phyloP scores from a whole-genome alignment of 225 moss, liverwort and hornwort species.

The Physcomitrellopsis africana region DNA sequence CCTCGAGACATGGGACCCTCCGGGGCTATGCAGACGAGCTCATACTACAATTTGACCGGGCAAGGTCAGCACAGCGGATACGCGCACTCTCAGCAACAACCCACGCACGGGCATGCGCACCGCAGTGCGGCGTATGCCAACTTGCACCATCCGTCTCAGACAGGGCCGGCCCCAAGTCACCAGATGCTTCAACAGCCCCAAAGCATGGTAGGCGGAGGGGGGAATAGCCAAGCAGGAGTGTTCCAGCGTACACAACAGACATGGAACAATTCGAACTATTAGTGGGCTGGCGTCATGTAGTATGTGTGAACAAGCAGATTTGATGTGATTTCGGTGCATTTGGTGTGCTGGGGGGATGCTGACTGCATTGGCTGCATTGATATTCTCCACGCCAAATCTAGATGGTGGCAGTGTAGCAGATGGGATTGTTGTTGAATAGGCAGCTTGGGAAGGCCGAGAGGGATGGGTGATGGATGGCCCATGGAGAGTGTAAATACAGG shows the following conservation, averaged over 20 bases:
- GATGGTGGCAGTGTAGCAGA: slow-evolving; percentile 33
- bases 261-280: slow-evolving; percentile 83
- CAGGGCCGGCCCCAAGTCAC: slow-evolving; percentile 72
- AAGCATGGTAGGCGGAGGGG: slow-evolving; percentile 68
- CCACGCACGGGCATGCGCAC: slow-evolving; percentile 71
- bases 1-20: slow-evolving; percentile 86
- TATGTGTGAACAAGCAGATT: background rate
- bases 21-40: slow-evolving; percentile 82
- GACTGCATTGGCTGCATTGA: slow-evolving; percentile 33
- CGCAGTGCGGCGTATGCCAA: slow-evolving; percentile 71
- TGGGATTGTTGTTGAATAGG: slow-evolving; percentile 61
- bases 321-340: background rate
- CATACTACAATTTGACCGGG: slow-evolving; percentile 83
- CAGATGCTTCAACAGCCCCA: slow-evolving; percentile 96
- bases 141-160: slow-evolving; percentile 87
- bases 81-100: slow-evolving; percentile 70
- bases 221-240: slow-evolving; percentile 57
- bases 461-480: slow-evolving; percentile 31
- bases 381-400: slow-evolving; percentile 24
- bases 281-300: background rate
- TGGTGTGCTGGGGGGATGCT: slow-evolving; percentile 33
- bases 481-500: slow-evolving; percentile 72
- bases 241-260: slow-evolving; percentile 93
- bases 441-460: slow-evolving; percentile 48
- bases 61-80: slow-evolving; percentile 93